Conservation (phyloP, 768 basidiomycete species). For the Psilocybe azurescens region DNA sequence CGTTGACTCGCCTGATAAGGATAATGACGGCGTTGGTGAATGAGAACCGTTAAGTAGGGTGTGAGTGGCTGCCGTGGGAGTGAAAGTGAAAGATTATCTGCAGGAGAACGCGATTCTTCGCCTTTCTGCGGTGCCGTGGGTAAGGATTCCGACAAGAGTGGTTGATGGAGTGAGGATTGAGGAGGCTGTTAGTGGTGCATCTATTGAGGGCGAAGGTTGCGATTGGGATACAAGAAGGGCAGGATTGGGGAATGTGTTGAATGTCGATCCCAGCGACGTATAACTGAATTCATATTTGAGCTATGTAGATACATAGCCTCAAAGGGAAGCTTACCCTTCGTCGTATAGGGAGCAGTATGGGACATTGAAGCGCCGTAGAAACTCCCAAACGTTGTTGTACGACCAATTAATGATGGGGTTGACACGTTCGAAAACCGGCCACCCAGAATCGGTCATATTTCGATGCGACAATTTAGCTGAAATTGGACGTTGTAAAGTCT, state of each 20-base stretch:
- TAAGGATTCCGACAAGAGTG: neutral
- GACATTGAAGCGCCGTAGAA: slow-evolving; percentile 73
- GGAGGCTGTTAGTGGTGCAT: slow-evolving; percentile 24
- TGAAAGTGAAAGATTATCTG: slow-evolving; percentile 7
- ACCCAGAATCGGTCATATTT: slow-evolving; percentile 85
- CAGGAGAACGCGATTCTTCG: slow-evolving; percentile 29
- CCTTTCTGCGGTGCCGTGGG: no score
- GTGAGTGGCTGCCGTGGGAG: no score
- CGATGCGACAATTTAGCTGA: slow-evolving; percentile 73
- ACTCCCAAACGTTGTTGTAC: slow-evolving; percentile 89
- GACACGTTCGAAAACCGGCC: slow-evolving; percentile 90
- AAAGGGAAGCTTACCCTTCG: slow-evolving; percentile 68
- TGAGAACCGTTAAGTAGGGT: slow-evolving; percentile 23
- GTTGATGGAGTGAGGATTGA: slow-evolving; percentile 28
- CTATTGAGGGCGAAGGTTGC: slow-evolving; percentile 12
- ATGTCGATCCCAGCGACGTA: slow-evolving; percentile 95
- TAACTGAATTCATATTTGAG: slow-evolving; percentile 60
- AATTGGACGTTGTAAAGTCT: neutral
- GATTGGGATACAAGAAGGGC: slow-evolving; percentile 56
- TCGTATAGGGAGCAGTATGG: slow-evolving; percentile 93
- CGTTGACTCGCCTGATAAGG: slow-evolving; percentile 1
- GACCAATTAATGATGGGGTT: slow-evolving; percentile 98
- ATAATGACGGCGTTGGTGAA: neutral
- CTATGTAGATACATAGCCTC: neutral
- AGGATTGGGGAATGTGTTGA: slow-evolving; percentile 94